These are phyloP conservation scores for Persicaria maculosa DNA, from an alignment of 148 eudicot genomes.

Conservation along the genomic window DNA sequence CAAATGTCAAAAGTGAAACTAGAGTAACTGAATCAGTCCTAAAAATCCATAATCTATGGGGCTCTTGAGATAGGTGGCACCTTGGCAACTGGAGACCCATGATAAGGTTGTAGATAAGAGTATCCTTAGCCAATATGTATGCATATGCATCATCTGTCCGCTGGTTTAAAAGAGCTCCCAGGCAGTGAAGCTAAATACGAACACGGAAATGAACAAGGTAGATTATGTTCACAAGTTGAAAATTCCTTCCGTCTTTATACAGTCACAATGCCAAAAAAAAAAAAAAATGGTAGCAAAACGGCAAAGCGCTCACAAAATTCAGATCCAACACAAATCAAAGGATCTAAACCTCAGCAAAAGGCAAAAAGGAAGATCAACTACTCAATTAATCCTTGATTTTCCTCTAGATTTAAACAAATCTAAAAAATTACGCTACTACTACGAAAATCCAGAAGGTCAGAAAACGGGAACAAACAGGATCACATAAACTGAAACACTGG, in stretches of 20 bases:
- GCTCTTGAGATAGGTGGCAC: slow-evolving; percentile 26
- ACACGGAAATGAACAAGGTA: not conserved
- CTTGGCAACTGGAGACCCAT: slow-evolving; percentile 87
- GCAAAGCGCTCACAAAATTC: not conserved
- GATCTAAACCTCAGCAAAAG: not conserved
- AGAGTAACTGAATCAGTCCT: not conserved
- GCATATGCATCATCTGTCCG: slow-evolving; percentile 38
- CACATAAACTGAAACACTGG: not conserved
- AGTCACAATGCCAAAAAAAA: not conserved
- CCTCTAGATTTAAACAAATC: not conserved
- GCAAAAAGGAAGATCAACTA: not conserved
- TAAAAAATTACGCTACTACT: not conserved
- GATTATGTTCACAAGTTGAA: not conserved
- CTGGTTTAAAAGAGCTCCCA: slow-evolving; percentile 72
- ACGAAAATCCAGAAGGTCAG: not conserved
- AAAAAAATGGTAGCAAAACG: not conserved
- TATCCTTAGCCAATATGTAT: slow-evolving; percentile 49
- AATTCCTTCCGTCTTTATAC: not conserved
- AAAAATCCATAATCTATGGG: not conserved
- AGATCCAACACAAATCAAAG: not conserved
- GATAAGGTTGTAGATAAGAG: slow-evolving; percentile 63
- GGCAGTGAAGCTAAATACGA: slow-evolving; percentile 72
- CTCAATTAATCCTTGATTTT: not conserved
- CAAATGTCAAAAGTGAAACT: slow-evolving; percentile 1
- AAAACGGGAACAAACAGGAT: not conserved